Percentiles rank a stretch among this genome's conserved stretches.
These are phyloP conservation scores for Chalaropsis ovoidea DNA, from an alignment of 2,329 filamentous ascomycete species.

Conservation along the genomic window DNA sequence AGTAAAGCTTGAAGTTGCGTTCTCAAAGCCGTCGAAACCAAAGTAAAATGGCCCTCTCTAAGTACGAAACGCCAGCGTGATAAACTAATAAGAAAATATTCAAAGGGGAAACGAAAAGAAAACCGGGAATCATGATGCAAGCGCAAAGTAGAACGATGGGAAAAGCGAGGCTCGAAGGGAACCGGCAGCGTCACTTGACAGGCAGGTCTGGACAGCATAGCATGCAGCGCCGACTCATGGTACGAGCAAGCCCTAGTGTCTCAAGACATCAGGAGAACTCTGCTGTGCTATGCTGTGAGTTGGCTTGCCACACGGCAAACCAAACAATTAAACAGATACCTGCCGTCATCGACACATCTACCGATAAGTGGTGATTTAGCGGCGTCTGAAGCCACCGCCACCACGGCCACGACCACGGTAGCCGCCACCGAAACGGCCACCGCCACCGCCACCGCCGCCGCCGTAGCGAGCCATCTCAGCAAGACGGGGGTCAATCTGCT, in stretches of 20 bases:
- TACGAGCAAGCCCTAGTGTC: neutral
- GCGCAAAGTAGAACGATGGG: conserved; percentile 12
- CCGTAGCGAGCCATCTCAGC: conserved; percentile 92
- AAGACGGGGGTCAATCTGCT: conserved; percentile 92
- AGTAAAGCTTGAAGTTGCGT: neutral
- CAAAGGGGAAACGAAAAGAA: conserved; percentile 4
- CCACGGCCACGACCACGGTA: conserved; percentile 51
- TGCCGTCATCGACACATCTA: conserved; percentile 9
- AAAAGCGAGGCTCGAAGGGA: conserved; percentile 28
- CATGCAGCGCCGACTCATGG: neutral
- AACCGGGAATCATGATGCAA: conserved; percentile 23
- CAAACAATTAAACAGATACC: neutral
- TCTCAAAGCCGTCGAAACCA: conserved; percentile 10
- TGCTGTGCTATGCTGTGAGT: conserved; percentile 37
- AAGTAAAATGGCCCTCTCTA: conserved; percentile 20
- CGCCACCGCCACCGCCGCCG: conserved; percentile 73
- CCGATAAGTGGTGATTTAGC: conserved; percentile 28
- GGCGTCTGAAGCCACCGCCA: conserved; percentile 39
- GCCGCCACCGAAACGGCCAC: conserved; percentile 62
- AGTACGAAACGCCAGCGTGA: conserved; percentile 22
- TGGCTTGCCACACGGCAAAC: conserved; percentile 31
- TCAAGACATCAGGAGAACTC: neutral
- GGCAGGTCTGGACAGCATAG: conserved; percentile 30
- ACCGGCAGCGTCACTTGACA: conserved; percentile 44
- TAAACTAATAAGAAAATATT: conserved; percentile 18